Evolutionary conservation across 106 monocot species (phyloP), one percentile per base, ranked within the genome.

Genomic region (Dactylorhiza incarnata): DNA sequence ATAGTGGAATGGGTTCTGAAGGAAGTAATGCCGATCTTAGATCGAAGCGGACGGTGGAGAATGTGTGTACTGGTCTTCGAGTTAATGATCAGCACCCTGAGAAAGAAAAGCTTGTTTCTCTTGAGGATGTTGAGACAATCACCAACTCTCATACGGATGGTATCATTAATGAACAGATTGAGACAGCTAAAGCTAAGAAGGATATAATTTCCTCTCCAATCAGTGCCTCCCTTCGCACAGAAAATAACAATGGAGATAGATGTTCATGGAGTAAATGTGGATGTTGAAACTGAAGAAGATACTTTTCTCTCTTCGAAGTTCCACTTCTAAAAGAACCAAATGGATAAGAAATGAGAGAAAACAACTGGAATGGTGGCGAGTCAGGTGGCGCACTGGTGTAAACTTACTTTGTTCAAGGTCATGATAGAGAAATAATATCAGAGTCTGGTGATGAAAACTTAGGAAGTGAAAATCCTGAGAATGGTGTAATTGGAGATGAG

Each of bases 341-440:
- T 45, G 49, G 29, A 29, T 9, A 73, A 48, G 75, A 71, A 72
- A 73, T 11, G 17, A 17, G 49, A 22, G 13, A 49, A 10, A 20
- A 45, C 23, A 61, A 77, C 25, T 74, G 23, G 26, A 80, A 77
- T 88, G 68, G 48, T 17, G 48, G 48, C 12, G 75, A 78, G 62
- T 11, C 46, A 45, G 76, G 70, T 53, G 47, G 66, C 50, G 76
- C 20, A 58, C 8, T n/a, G 1, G 46, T 2, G 9, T 44, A 61
- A 43, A 24, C 66, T 78, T 20, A 51, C 61, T 29, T 24, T 56
- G 59, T 55, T 5, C 14, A 2, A 46, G 46, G 48, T 20, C 72
- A 81, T 78, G 81, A 72, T 16, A 52, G 50, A 20, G 73, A 75
- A 66, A 29, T 15, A 29, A 48, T 62, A 46, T 47, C 58, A 51